Base-by-base conservation (phyloP, 768 basidiomycete genomes). In the Macrolepiota dolichaula region DNA sequence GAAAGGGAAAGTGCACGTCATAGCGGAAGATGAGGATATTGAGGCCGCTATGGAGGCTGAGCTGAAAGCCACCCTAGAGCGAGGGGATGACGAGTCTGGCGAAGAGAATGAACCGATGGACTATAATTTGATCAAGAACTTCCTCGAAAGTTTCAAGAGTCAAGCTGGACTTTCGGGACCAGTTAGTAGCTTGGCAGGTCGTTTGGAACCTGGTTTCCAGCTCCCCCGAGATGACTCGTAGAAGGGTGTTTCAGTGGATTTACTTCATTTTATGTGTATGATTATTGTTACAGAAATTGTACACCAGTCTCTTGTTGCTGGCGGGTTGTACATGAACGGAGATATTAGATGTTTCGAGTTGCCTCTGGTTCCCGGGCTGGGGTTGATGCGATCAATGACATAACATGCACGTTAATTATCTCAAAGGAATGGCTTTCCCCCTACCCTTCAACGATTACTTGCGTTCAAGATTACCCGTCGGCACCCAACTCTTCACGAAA, bases 81-180 rank as follows among this genome's bases (percentile, higher is more conserved):
- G 66, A 59, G 77, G 70, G 52, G 69, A 82, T 68, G 83, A 79
- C 6, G 85, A 81, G 12, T 85, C 85, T n/a, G 85, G 81, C 24
- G 83, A 78, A 29, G 77, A 76, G 46, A 79, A 73, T n/a, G 78
- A 75, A 2, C 76, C 76, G 11, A 79, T 85, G 69, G 94, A 99
- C 71, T 97, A 96, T 73, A 87, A 87, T 66, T 76, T 98, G 68
- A 96, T 98, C 78, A 96, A 94, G 75, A 96, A 97, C 72, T 95
- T 99, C 73, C 74, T 98, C 72, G 94, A 97, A 77, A 96, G 94
- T 73, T 98, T 93, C 79, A 94, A 92, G 71, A 88, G 88, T 64
- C 97, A 99, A 70, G 90, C 71, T 7, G 97, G 97, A 24, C 73
- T 92, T 53, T 85, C 92, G 25, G 97, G 97, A 0, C 97, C 96